Percentiles rank a stretch among this genome's conserved stretches.
Conservation (phyloP, 148 eudicot genomes). For the Rhododendron ovatum region DNA sequence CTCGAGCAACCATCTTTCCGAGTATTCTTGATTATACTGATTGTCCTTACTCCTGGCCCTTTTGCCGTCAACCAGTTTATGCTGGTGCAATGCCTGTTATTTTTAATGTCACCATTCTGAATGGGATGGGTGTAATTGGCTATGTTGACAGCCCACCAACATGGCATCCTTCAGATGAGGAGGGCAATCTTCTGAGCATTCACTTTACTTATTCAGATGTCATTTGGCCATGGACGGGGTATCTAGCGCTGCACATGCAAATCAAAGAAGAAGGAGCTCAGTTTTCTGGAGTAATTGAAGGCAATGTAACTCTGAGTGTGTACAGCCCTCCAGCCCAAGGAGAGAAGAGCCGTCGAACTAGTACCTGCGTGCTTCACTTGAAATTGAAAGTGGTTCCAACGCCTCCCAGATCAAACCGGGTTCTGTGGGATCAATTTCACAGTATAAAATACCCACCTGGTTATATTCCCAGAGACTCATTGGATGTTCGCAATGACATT, state of each 20-base stretch:
- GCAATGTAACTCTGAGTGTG: slow-evolving; percentile 74
- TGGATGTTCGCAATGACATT: slow-evolving; percentile 96
- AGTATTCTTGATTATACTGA: slow-evolving; percentile 74
- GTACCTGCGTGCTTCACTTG: slow-evolving; percentile 75
- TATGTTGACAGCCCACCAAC: slow-evolving; percentile 68
- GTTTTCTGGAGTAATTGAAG: slow-evolving; percentile 81
- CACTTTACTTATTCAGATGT: slow-evolving; percentile 84
- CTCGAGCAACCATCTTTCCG: slow-evolving; percentile 90
- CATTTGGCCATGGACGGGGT: slow-evolving; percentile 99
- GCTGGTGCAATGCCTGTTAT: slow-evolving; percentile 98
- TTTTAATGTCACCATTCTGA: slow-evolving; percentile 84
- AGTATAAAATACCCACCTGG: slow-evolving; percentile 97
- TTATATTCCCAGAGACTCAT: slow-evolving; percentile 92
- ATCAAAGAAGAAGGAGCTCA: slow-evolving; percentile 94
- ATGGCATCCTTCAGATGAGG: slow-evolving; percentile 86
- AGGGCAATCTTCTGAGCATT: slow-evolving; percentile 84
- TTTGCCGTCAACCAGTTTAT: slow-evolving; percentile 95
- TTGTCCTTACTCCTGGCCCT: slow-evolving; percentile 98
- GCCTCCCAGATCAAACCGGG: slow-evolving; percentile 75
- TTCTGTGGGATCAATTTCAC: slow-evolving; percentile 98
- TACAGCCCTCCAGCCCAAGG: slow-evolving; percentile 81
- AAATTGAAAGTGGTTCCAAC: slow-evolving; percentile 81
- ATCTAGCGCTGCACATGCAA: slow-evolving; percentile 90
- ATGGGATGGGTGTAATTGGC: slow-evolving; percentile 97
- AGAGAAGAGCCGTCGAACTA: slow-evolving; percentile 54